Conservation (phyloP, 768 basidiomycete genomes). For the Calocera viscosa region DNA sequence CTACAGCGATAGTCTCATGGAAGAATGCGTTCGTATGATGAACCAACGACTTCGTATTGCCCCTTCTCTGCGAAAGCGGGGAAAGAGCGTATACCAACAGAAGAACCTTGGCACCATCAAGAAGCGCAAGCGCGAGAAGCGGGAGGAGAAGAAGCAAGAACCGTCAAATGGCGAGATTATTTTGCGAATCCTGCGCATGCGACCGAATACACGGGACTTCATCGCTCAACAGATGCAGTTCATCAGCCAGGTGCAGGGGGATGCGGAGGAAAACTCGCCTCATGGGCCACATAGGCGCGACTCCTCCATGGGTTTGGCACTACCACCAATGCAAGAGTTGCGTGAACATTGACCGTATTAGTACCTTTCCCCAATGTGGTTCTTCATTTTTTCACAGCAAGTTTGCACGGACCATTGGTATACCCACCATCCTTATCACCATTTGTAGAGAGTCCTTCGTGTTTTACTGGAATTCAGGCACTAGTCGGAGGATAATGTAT, state of each 20-base stretch:
- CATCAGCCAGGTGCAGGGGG: constrained; percentile 66
- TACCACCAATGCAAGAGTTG: neutral
- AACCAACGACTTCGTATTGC: constrained; percentile 68
- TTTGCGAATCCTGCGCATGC: constrained; percentile 88
- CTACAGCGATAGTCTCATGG: constrained; percentile 66
- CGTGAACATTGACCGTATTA: neutral
- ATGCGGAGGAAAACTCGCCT: constrained; percentile 33
- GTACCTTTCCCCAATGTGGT: neutral
- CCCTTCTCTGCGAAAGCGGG: constrained; percentile 70
- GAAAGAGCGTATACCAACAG: constrained; percentile 84
- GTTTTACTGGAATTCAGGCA: neutral
- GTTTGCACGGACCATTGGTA: neutral
- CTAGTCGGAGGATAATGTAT: too few species aligned
- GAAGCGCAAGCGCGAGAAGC: constrained; percentile 85
- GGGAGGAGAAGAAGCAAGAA: constrained; percentile 54
- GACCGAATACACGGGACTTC: constrained; percentile 72
- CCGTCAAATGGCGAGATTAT: constrained; percentile 73
- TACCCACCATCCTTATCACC: constrained; percentile 4
- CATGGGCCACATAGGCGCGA: neutral
- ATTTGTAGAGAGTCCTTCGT: neutral
- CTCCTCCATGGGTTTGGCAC: neutral
- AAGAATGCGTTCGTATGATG: constrained; percentile 93
- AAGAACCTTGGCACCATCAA: constrained; percentile 94
- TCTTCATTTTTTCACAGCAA: neutral
- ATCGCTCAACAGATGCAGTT: constrained; percentile 78